A percentile compares a stretch with the other conserved stretches of the same genome.
These are phyloP conservation scores for Lecanicillium sp. DNA, from an alignment of 2,329 filamentous ascomycete species.

Conservation along the genomic window DNA sequence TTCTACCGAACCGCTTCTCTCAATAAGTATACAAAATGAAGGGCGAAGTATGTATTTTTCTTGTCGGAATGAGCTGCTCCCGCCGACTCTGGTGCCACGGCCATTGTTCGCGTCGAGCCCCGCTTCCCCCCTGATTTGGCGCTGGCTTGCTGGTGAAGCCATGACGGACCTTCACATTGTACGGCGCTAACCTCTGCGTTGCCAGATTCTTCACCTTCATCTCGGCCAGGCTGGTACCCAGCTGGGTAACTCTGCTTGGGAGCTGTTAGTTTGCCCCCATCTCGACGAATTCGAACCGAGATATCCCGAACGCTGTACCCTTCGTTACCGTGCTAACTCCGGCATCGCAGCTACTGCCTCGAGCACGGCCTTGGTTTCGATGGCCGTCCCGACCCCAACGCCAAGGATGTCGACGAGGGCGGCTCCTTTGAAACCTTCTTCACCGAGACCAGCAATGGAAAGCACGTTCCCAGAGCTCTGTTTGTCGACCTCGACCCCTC, in stretches of 20 bases:
- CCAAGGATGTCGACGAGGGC: conserved; percentile 49
- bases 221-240: conserved; percentile 64
- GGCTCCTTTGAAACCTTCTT: conserved; percentile 69
- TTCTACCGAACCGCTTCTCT: conserved; percentile 14
- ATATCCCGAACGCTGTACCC: conserved; percentile 16
- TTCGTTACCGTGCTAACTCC: conserved; percentile 7
- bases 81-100: conserved; percentile 1
- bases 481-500: conserved; percentile 68
- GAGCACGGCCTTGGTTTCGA: conserved; percentile 63
- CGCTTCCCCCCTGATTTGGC: conserved; percentile 9
- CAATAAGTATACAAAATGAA: conserved; percentile 37
- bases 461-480: conserved; percentile 65
- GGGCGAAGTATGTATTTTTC: conserved; percentile 42
- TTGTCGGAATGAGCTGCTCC: neutral
- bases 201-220: conserved; percentile 55
- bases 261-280: conserved; percentile 45
- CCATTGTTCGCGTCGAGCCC: conserved; percentile 8
- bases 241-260: conserved; percentile 69
- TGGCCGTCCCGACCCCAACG: conserved; percentile 55
- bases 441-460: conserved; percentile 62
- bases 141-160: conserved; percentile 4
- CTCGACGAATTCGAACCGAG: conserved; percentile 4
- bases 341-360: conserved; percentile 55
- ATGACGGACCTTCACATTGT: conserved; percentile 7
- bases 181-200: conserved; percentile 12